Evolutionary conservation across 805 yeast species (phyloP).

Genomic region (Cyberlindnera mycetangii): DNA sequence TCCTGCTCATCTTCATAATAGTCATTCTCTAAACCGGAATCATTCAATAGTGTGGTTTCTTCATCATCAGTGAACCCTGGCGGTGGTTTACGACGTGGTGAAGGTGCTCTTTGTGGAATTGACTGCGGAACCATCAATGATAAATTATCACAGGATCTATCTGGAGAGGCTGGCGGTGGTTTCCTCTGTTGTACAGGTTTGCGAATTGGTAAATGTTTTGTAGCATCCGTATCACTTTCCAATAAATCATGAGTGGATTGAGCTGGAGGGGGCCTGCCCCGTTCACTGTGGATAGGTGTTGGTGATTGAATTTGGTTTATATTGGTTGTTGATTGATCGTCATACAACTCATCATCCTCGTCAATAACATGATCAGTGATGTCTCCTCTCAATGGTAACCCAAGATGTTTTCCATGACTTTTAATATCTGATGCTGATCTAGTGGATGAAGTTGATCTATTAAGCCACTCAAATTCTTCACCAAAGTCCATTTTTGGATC

Average conservation of each 20-base stretch:
- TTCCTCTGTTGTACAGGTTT: constrained; percentile 15
- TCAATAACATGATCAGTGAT: constrained; percentile 4
- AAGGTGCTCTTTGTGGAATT: constrained; percentile 12
- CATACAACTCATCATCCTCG: constrained; percentile 6
- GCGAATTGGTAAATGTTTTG: neutral
- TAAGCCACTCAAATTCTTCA: constrained; percentile 9
- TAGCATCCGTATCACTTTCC: neutral
- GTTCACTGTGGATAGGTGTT: neutral
- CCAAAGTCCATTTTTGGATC: constrained; percentile 3
- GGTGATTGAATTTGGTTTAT: neutral
- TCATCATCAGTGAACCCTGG: constrained; percentile 10
- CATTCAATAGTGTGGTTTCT: constrained; percentile 4
- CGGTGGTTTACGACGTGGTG: constrained; percentile 28
- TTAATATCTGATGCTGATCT: neutral
- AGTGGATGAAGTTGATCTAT: constrained; percentile 8
- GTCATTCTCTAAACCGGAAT: neutral
- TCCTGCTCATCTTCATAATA: constrained; percentile 8
- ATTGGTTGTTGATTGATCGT: neutral
- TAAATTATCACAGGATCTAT: neutral
- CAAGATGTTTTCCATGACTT: neutral
- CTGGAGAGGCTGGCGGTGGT: constrained; percentile 27
- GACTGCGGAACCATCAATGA: neutral
- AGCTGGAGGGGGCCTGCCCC: neutral
- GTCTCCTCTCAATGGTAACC: too few relatives aligned
- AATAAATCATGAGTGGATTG: neutral